Evolutionary conservation across 2,329 filamentous ascomycete genomes (phyloP), one percentile per base, ranked within the genome.

Genomic region (Colletotrichum tropicicola): DNA sequence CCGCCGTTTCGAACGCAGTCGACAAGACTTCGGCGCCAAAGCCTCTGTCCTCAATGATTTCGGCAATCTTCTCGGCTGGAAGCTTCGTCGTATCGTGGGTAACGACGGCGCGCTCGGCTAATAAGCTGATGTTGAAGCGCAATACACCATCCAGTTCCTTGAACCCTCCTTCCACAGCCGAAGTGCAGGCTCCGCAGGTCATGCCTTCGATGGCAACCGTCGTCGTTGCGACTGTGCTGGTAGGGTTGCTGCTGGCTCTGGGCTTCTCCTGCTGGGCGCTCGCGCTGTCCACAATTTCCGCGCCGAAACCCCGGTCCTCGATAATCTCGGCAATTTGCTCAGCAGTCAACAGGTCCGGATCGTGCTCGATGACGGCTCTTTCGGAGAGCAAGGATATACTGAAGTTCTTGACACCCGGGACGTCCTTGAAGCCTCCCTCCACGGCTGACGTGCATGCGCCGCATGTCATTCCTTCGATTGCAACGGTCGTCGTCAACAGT

Each of bases 131-230:
- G 74, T 97, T 97, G 83, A 98, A 97, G 69, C 94, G 92, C 59
- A 93, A 74, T 15, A 98, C 78, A 21, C 96, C 96, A 9, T 92
- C 88, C 2, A 95, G 79, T 68, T 86, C 87, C 69, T 89, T 87
- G 78, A 99, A 96, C 4, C 92, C 93, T 53, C 88, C 86, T 73
- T 98, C 92, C 2, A 98, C 89, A 6, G 95, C 94, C 1, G 95
- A 95, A 0, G 96, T 98, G 78, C 96, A 99, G 43, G 96, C 93
- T 21, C 95, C 95, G 74, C 96, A 98, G 1, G 96, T 99, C 96
- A 99, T 99, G 53, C 96, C 96, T 70, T 96, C 93, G 58, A 99
- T 92, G 5, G 92, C 89, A 17, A 99, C 85, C 0, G 94, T 98
- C 0, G 94, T 98, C 1, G 89, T 92, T 60, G 90, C 84, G 4